These are phyloP conservation scores for Tuctoria greenei DNA, from an alignment of 176 grass and related monocot species.

Conservation along the genomic window DNA sequence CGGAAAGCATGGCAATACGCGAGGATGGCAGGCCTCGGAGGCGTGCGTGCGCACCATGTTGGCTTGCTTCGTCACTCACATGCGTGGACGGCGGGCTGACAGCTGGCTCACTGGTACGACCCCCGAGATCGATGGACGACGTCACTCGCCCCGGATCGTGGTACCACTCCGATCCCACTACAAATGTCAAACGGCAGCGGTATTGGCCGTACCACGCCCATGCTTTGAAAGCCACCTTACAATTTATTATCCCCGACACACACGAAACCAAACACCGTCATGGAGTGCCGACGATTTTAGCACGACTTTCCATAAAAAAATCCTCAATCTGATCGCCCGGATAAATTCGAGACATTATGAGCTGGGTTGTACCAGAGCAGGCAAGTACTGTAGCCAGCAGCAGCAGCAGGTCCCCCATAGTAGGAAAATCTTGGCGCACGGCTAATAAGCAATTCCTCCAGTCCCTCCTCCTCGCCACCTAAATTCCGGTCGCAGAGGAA, in stretches of 20 bases:
- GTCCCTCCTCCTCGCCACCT: background rate
- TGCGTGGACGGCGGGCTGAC: background rate
- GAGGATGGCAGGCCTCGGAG: background rate
- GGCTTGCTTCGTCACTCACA: background rate
- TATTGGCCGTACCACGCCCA: background rate
- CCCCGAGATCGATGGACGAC: background rate
- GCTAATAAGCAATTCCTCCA: background rate
- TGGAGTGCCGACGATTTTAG: too few relatives aligned
- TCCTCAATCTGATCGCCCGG: too few relatives aligned
- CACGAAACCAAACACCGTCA: too few relatives aligned
- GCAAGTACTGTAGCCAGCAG: too few relatives aligned
- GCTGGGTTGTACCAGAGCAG: too few relatives aligned
- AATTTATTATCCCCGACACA: background rate
- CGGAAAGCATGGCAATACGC: conserved; percentile 13
- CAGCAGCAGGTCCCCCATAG: background rate
- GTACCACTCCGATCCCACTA: background rate
- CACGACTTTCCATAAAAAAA: too few relatives aligned
- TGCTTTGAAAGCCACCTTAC: too few relatives aligned
- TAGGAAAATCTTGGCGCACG: background rate
- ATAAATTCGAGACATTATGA: too few relatives aligned
- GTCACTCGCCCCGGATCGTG: background rate
- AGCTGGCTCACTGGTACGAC: too few relatives aligned
- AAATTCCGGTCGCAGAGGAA: background rate
- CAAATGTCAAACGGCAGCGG: background rate
- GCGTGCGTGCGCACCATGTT: background rate